phyloP scores from a whole-genome alignment of 2,329 filamentous ascomycete species.

The Bipolaris zeicola region DNA sequence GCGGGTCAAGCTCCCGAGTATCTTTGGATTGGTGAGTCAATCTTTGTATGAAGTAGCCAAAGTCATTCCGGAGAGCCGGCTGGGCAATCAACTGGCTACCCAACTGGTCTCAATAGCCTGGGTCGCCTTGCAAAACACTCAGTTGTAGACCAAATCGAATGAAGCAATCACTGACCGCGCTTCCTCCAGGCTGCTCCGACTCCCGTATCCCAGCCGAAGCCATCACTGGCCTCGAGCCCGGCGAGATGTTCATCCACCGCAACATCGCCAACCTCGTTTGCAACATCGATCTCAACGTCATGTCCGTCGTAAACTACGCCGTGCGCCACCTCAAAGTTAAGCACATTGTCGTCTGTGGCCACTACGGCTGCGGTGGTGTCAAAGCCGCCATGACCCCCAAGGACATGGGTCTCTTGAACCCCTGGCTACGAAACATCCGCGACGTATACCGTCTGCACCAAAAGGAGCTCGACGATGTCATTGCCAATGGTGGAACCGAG shows the following conservation, averaged over 20 bases:
- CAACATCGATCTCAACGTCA: constrained; percentile 50
- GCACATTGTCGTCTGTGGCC: constrained; percentile 73
- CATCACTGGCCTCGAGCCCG: constrained; percentile 47
- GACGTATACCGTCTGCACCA: constrained; percentile 76
- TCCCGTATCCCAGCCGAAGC: constrained; percentile 50
- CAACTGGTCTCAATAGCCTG: background rate
- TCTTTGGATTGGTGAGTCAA: constrained; percentile 54
- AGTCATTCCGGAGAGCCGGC: background rate
- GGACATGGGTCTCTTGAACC: constrained; percentile 73
- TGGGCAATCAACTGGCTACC: background rate
- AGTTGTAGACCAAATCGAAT: background rate
- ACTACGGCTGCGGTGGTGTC: constrained; percentile 71
- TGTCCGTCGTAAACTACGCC: constrained; percentile 50
- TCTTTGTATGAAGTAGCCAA: background rate
- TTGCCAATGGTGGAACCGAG: constrained; percentile 21
- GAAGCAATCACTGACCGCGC: constrained; percentile 7
- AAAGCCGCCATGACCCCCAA: constrained; percentile 67
- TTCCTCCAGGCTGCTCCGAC: constrained; percentile 44
- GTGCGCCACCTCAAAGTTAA: constrained; percentile 59
- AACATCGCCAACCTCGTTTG: constrained; percentile 48
- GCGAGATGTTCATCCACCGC: constrained; percentile 45
- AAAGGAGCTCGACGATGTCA: constrained; percentile 64
- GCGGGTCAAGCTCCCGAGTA: constrained; percentile 72
- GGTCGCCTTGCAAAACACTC: background rate
- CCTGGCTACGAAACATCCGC: constrained; percentile 75